These are phyloP conservation scores for Raphanus hybrid DNA, from an alignment of 441 rosid species.

Conservation along the genomic window DNA sequence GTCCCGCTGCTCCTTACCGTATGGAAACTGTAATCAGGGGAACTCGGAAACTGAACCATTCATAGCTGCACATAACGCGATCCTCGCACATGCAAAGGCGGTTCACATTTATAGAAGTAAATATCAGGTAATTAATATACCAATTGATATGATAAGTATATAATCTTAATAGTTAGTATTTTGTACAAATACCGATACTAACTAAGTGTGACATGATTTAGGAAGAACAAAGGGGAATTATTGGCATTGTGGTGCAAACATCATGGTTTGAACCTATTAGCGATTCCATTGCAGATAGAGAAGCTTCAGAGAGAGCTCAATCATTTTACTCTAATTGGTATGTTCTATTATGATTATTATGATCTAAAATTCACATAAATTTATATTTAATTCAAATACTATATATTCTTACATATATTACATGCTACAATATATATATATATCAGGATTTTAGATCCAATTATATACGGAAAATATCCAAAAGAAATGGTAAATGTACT, in stretches of 20 bases:
- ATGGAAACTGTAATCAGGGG: constrained; percentile 66
- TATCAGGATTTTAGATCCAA: constrained; percentile 68
- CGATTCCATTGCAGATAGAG: constrained; percentile 52
- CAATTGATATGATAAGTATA: background rate
- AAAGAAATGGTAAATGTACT: constrained; percentile 58
- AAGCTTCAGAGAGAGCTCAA: constrained; percentile 66
- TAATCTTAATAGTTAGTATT: background rate
- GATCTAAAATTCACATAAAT: constrained; percentile 24
- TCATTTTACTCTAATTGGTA: constrained; percentile 64
- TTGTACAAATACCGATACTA: background rate
- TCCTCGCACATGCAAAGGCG: constrained; percentile 68
- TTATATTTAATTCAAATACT: background rate
- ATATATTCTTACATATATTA: background rate
- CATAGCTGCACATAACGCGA: constrained; percentile 65
- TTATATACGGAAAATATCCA: constrained; percentile 63
- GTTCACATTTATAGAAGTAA: constrained; percentile 55
- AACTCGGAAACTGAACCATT: constrained; percentile 75
- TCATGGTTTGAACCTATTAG: constrained; percentile 70
- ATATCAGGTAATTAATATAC: constrained; percentile 59
- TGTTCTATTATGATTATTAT: background rate
- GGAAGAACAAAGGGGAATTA: constrained; percentile 61
- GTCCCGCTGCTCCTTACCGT: constrained; percentile 57
- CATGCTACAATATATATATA: background rate
- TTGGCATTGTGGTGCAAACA: constrained; percentile 62
- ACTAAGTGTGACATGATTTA: constrained; percentile 29